Evolutionary conservation across 2,329 filamentous ascomycete species (phyloP).

Genomic region (Ophiocordyceps polyrhachis-furcata): DNA sequence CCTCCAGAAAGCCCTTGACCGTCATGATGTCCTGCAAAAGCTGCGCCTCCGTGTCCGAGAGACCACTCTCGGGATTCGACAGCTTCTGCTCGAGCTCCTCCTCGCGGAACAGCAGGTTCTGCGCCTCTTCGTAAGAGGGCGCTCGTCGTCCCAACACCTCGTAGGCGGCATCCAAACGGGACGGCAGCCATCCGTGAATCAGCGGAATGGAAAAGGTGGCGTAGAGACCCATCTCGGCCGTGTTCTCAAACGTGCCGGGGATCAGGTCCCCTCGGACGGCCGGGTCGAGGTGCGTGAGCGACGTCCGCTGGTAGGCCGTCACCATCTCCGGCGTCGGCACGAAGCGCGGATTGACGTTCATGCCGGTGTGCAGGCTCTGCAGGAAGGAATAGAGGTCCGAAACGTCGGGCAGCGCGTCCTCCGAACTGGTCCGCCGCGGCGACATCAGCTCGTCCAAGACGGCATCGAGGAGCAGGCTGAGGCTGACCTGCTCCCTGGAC

Average conservation of each 20-base stretch:
- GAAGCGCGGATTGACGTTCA: conserved; percentile 94
- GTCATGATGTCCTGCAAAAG: conserved; percentile 66
- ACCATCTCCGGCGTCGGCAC: conserved; percentile 36
- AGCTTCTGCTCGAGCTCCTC: conserved; percentile 77
- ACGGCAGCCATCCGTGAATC: conserved; percentile 82
- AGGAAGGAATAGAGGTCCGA: conserved; percentile 76
- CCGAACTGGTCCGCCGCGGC: conserved; percentile 41
- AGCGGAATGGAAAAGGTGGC: conserved; percentile 74
- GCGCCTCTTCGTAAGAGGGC: conserved; percentile 76
- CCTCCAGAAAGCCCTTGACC: conserved; percentile 67
- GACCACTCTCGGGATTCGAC: conserved; percentile 20
- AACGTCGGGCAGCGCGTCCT: conserved; percentile 61
- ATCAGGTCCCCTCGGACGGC: conserved; percentile 27
- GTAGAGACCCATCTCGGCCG: conserved; percentile 77
- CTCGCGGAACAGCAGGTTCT: conserved; percentile 73
- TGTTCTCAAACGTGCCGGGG: conserved; percentile 68
- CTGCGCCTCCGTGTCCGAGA: conserved; percentile 57
- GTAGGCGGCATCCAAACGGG: conserved; percentile 45
- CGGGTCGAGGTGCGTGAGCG: conserved; percentile 32
- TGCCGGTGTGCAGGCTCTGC: conserved; percentile 76
- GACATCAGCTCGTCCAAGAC: conserved; percentile 90
- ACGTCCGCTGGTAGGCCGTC: conserved; percentile 29
- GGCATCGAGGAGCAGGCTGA: conserved; percentile 70
- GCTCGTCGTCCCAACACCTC: conserved; percentile 56
- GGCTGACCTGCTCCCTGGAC: conserved; percentile 70